Base-by-base conservation (phyloP, 768 basidiomycete species). In the Suillus fuscotomentosus region DNA sequence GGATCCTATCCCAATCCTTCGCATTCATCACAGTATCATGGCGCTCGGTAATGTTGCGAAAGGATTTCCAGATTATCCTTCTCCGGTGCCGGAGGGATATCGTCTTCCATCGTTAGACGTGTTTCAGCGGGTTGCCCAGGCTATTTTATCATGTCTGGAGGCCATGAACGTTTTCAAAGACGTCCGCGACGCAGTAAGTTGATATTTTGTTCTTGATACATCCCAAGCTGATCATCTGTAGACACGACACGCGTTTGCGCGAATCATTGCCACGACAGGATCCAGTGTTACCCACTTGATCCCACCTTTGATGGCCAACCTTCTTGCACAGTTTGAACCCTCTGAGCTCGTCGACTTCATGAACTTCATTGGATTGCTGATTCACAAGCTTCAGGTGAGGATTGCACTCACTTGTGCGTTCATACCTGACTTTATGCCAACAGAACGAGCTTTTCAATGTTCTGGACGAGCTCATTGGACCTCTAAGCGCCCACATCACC, bases 281-380 rank as follows among this genome's bases (percentile, higher is more conserved):
- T 88, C 91, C 8, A 88, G 86, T 43, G 89, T 97, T 60, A 92
- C 95, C 0, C 88, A 90, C 68, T 88, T 89, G 67, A 95, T 99
- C 50, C 94, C 96, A 3, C 82, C 89, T 27, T 82, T 99, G 54
- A 98, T 98, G 88, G 83, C 85, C 53, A 90, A 92, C 73, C 86
- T 99, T n/a, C 86, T 99, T 60, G 85, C 88, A 3, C 92, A 97
- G 69, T 95, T 96, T 71, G 94, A 97, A 68, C 90, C 95, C 1
- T 86, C 90, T 8, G 97, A 99, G 75, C 80, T 99, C 63, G 89
- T 91, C 36, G 97, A 99, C 72, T 97, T 99, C 71, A 90, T 99
- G 84, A 91, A 90, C 71, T 99, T 99, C 80, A 91, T 99, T 62
- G 91, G 91, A 8, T 81, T 97, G 10, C 80, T 98, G 61, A 89